Evolutionary conservation across 768 basidiomycete genomes (phyloP), one percentile per base, ranked within the genome.

Genomic region (Calocybe indica): DNA sequence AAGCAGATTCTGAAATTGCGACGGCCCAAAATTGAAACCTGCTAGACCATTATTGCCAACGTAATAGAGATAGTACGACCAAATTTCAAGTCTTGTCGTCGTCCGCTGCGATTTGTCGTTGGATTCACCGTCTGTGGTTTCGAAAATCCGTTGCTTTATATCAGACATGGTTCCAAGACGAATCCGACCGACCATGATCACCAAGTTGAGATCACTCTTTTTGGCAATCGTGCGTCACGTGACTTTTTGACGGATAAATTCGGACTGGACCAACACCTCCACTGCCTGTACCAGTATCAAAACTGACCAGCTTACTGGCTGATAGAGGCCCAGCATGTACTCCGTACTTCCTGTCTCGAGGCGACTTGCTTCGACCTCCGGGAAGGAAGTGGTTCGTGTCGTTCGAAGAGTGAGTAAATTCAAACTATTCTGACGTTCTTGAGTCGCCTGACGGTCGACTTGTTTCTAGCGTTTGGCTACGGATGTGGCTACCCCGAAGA

Each of bases 1-100:
- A 31, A 88, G 72, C 43, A 85, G 62, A 58, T 86, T 86, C 59
- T 86, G 83, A 61, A 86, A 86, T 55, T 85, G 83, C 7, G 82
- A 83, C 0, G 84, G 85, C 5, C 82, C 84, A 59, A 82, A 83
- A 55, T 83, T 84, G 71, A 83, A 81, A 6, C 80, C 83, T 1
- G 81, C 76, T 29, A 85, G 64, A 6, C 84, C 84, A 43, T 78
- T 85, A 50, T 85, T 86, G 31, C 83, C 84, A 34, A 81, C 57
- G 46, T 79, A 83, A 51, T 79, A 83, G 28, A 80, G 55, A 61
- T 82, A 83, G 59, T 79, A 81, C 1, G 78, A 66, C 78, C 76
- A 81, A 14, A 82, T 70, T 52, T 82, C 80, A 6, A 55, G 53
- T 11, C 70, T 72, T 11, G 70, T 72, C 1, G 80, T 82, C 5